Evolutionary conservation across 768 basidiomycete genomes (phyloP).

Genomic region (Atractiella rhizophila): DNA sequence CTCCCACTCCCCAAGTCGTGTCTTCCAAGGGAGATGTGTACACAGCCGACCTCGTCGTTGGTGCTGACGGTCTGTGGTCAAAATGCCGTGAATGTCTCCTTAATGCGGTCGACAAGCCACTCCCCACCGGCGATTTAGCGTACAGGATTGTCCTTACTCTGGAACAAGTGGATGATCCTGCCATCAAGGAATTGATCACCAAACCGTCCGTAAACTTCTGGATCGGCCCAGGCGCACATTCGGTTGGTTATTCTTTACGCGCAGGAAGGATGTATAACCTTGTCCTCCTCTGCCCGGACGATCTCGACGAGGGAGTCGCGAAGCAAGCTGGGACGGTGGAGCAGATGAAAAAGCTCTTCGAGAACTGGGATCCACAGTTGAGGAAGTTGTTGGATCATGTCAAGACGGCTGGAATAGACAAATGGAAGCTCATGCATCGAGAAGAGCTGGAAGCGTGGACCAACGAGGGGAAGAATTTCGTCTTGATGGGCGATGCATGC

Average conservation of each 20-base stretch:
- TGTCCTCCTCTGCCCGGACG: slow-evolving; percentile 9
- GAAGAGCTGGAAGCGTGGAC: slow-evolving; percentile 2
- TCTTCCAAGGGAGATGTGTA: not conserved
- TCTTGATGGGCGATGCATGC: slow-evolving; percentile 3
- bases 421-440: slow-evolving; percentile 6
- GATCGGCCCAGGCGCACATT: slow-evolving; percentile 2
- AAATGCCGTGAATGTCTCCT: not conserved
- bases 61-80: slow-evolving; percentile 3
- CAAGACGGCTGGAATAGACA: slow-evolving; percentile 3
- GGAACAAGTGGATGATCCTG: not conserved
- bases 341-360: slow-evolving; percentile 4
- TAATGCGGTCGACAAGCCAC: not conserved
- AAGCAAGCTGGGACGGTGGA: not conserved
- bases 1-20: not conserved
- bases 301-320: slow-evolving; percentile 14
- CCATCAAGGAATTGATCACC: not conserved
- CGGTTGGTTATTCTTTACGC: slow-evolving; percentile 1
- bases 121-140: slow-evolving; percentile 4
- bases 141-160: slow-evolving; percentile 3
- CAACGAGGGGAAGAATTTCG: not conserved
- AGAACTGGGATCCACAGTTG: slow-evolving; percentile 2
- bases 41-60: slow-evolving; percentile 4
- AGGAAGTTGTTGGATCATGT: slow-evolving; percentile 2
- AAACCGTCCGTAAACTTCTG: slow-evolving; percentile 1
- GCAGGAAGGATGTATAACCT: not conserved